Evolutionary conservation across 257 asterid species (phyloP).

Genomic region (Paraleonurus japonicus): DNA sequence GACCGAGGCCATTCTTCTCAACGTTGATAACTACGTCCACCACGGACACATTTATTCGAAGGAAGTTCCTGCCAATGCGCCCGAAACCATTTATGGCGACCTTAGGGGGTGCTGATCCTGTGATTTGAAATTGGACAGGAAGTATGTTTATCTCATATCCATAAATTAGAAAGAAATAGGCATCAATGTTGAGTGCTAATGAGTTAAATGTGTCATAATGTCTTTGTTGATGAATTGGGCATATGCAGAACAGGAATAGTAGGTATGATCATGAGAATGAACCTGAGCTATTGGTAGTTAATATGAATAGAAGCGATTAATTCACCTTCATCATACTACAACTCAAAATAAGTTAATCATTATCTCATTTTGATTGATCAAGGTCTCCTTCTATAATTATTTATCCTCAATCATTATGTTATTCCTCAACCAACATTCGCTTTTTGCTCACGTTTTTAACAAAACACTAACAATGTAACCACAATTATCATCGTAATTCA

Average conservation of each 20-base stretch:
- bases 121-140: conserved; percentile 35
- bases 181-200: background rate
- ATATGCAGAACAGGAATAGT: background rate
- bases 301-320: too few relatives aligned
- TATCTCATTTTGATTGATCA: too few relatives aligned
- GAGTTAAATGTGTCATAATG: background rate
- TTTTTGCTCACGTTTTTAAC: too few relatives aligned
- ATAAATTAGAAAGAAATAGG: background rate
- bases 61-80: conserved; percentile 93
- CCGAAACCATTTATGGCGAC: conserved; percentile 92
- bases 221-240: background rate
- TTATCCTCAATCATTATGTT: too few relatives aligned
- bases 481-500: too few relatives aligned
- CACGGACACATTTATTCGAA: conserved; percentile 81
- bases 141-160: background rate
- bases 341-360: too few relatives aligned
- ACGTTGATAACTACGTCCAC: conserved; percentile 87
- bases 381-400: too few relatives aligned
- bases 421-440: too few relatives aligned
- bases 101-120: conserved; percentile 60
- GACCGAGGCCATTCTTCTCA: conserved; percentile 90
- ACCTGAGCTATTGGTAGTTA: too few relatives aligned
- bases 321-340: too few relatives aligned
- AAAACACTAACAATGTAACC: too few relatives aligned
- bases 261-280: background rate